Evolutionary conservation across 352 stramenopile species (phyloP).

Genomic region (Thraustotheca clavata): DNA sequence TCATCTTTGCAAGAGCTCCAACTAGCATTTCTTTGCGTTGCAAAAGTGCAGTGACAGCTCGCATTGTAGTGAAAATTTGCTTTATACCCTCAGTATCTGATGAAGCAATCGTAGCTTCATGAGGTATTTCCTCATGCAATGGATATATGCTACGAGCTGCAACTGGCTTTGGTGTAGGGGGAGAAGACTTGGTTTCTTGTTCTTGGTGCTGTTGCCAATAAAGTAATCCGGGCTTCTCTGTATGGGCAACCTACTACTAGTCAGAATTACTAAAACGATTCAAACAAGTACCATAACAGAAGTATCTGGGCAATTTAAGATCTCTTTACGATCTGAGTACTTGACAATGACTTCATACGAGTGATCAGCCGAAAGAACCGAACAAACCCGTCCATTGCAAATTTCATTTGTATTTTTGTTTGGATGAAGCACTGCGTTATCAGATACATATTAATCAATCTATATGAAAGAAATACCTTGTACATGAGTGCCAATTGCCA

Average conservation of each 20-base stretch:
- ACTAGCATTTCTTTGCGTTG: conserved; percentile 70
- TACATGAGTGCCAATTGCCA: conserved; percentile 3
- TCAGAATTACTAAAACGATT: background rate
- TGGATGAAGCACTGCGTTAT: conserved; percentile 6
- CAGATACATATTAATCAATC: background rate
- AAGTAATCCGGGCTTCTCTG: background rate
- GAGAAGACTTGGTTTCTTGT: background rate
- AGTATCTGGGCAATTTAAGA: conserved; percentile 34
- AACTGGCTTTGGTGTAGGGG: background rate
- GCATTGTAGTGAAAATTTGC: conserved; percentile 20
- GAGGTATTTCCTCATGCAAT: background rate
- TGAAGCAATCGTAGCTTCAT: background rate
- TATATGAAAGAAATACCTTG: background rate
- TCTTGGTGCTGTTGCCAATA: conserved; percentile 10
- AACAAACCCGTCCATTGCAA: conserved; percentile 6
- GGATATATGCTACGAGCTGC: background rate
- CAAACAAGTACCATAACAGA: conserved; percentile 38
- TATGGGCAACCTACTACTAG: background rate
- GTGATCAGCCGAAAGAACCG: conserved; percentile 5
- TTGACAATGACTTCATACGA: conserved; percentile 18
- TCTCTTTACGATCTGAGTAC: conserved; percentile 25
- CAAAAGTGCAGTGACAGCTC: conserved; percentile 48
- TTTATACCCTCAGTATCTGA: background rate
- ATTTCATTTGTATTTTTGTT: conserved; percentile 3
- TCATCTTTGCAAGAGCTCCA: conserved; percentile 36